Evolutionary conservation across 129 eudicot genomes (phyloP).

Genomic region (Mikania micrantha): DNA sequence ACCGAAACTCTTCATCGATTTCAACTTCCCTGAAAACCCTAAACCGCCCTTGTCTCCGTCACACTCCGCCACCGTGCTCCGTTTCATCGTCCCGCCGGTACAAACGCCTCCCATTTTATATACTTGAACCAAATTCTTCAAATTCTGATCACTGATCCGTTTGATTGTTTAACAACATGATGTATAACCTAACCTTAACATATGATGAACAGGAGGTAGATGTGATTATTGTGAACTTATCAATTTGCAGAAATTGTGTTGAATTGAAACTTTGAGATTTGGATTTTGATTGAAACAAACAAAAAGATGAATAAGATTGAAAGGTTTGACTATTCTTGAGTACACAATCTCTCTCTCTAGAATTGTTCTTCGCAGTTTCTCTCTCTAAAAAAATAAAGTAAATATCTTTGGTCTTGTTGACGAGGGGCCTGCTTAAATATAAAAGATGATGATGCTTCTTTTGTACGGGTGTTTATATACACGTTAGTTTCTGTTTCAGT

Average conservation of each 20-base stretch:
- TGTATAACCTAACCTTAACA: background rate
- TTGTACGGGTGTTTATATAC: background rate
- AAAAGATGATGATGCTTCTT: too few species aligned
- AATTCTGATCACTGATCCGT: background rate
- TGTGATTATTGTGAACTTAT: too few species aligned
- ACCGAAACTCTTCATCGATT: constrained; percentile 46
- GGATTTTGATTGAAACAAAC: constrained; percentile 1
- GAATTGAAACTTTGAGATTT: constrained; percentile 10
- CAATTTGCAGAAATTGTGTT: constrained; percentile 1
- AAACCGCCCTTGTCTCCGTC: constrained; percentile 21
- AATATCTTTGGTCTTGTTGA: background rate
- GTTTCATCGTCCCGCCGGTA: constrained; percentile 55
- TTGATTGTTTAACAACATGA: constrained; percentile 6
- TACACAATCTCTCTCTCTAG: constrained; percentile 19
- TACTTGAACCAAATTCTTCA: background rate
- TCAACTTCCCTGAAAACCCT: constrained; percentile 65
- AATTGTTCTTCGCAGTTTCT: constrained; percentile 5
- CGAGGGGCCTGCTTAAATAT: constrained; percentile 9
- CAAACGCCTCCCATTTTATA: constrained; percentile 76
- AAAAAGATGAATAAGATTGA: constrained; percentile 15
- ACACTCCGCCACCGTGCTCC: constrained; percentile 25
- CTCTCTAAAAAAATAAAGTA: too few species aligned
- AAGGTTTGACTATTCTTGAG: constrained; percentile 23
- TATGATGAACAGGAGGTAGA: background rate
- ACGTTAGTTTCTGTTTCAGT: background rate